These are phyloP conservation scores for Saccharomyces kudriavzevii DNA, from an alignment of 805 yeast genomes.

Conservation along the genomic window DNA sequence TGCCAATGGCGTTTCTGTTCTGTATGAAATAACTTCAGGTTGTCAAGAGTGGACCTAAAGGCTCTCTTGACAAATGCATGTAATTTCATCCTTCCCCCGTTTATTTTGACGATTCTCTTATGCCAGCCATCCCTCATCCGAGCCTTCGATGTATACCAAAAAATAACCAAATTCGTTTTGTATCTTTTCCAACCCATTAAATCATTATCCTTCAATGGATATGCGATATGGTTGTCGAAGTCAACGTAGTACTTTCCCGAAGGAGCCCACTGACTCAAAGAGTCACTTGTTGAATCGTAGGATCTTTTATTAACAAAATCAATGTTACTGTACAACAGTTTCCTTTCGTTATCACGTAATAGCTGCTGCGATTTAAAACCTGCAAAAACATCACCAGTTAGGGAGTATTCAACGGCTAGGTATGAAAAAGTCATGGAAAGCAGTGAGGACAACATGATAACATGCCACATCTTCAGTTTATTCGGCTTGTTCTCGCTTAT, in stretches of 20 bases:
- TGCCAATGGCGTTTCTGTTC: neutral
- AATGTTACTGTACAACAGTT: neutral
- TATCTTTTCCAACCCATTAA: conserved; percentile 7
- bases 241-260: conserved; percentile 20
- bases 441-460: conserved; percentile 8
- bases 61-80: neutral
- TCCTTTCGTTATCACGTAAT: neutral
- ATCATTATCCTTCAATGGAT: conserved; percentile 11
- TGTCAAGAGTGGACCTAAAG: neutral
- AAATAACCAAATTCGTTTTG: conserved; percentile 7
- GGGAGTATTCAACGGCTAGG: neutral
- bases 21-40: neutral
- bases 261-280: conserved; percentile 10
- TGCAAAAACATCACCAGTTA: neutral
- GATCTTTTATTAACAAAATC: neutral
- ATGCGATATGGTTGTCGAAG: conserved; percentile 18
- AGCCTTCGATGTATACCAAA: conserved; percentile 10
- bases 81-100: neutral
- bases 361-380: neutral
- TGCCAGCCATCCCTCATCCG: neutral
- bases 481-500: neutral
- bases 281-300: neutral
- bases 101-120: neutral
- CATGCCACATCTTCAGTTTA: conserved; percentile 9
- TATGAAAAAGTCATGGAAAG: conserved; percentile 5